A percentile compares a stretch with the other conserved stretches of the same genome.
Conservation (phyloP, 495 filamentous ascomycete species). For the Podospora pseudopauciseta region DNA sequence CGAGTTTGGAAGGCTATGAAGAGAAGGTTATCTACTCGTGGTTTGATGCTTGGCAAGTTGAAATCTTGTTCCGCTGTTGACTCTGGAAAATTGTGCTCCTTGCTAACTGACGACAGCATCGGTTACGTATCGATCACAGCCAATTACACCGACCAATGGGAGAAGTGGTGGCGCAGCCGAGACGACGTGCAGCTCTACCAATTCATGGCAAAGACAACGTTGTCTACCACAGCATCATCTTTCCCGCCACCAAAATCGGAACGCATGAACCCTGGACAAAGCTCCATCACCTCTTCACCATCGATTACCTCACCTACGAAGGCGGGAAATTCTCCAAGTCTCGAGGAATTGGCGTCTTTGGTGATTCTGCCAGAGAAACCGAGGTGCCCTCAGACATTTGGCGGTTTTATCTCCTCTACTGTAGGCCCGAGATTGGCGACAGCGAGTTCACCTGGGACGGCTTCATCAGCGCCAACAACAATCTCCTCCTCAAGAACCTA, state of each 20-base stretch:
- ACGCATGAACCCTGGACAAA: conserved; percentile 82
- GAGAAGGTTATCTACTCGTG: conserved; percentile 88
- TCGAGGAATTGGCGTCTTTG: conserved; percentile 79
- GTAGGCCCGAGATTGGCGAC: conserved; percentile 80
- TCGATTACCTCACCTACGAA: conserved; percentile 92
- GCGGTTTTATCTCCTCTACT: conserved; percentile 82
- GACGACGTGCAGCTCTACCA: conserved; percentile 84
- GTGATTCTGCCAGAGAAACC: conserved; percentile 76
- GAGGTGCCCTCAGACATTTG: conserved; percentile 79
- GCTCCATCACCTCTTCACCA: conserved; percentile 78
- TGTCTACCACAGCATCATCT: conserved; percentile 82
- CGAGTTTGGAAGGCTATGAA: conserved; percentile 52
- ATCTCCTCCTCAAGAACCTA: conserved; percentile 75
- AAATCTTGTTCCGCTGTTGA: no score
- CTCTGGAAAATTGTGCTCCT: no score
- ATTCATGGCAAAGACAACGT: conserved; percentile 95
- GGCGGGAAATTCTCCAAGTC: conserved; percentile 90
- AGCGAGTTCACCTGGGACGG: conserved; percentile 76
- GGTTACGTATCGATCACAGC: conserved; percentile 93
- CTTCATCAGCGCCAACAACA: conserved; percentile 82
- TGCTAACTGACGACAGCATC: conserved; percentile 47
- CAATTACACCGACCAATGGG: conserved; percentile 84
- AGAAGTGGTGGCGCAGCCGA: conserved; percentile 86
- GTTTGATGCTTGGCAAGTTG: conserved; percentile 73
- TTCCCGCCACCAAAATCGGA: conserved; percentile 78